phyloP scores from a whole-genome alignment of 257 asterid genomes.

The Plectranthus barbatus region DNA sequence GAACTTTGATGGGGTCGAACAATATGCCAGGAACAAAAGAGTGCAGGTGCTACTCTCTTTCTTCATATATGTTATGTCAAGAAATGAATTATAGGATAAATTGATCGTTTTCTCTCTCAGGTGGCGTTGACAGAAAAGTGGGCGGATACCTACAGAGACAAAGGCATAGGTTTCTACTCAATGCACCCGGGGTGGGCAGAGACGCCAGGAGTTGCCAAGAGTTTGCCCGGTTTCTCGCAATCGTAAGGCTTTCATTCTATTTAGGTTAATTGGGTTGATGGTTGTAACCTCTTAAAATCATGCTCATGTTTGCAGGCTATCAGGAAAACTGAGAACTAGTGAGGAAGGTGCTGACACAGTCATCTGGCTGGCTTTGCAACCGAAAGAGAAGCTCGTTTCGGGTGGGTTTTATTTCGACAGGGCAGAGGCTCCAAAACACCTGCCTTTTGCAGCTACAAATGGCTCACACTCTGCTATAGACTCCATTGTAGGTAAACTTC shows the following conservation, averaged over 20 bases:
- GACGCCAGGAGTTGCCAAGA: constrained; percentile 88
- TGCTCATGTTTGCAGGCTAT: constrained; percentile 32
- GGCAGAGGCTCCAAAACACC: constrained; percentile 74
- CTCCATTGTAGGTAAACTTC: constrained; percentile 41
- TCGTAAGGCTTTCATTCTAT: constrained; percentile 30
- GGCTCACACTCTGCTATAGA: constrained; percentile 56
- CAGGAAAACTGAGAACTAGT: constrained; percentile 75
- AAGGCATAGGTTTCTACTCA: constrained; percentile 70
- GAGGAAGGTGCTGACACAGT: constrained; percentile 86
- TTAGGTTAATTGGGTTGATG: neutral
- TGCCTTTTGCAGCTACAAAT: constrained; percentile 55
- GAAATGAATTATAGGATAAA: too few species aligned
- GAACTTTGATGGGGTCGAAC: constrained; percentile 67
- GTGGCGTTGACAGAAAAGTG: constrained; percentile 88
- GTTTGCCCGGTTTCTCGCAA: constrained; percentile 59
- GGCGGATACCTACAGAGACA: constrained; percentile 59
- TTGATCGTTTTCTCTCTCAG: constrained; percentile 33
- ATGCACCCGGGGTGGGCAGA: constrained; percentile 99
- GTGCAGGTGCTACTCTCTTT: constrained; percentile 50
- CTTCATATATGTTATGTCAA: too few species aligned
- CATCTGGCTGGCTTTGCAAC: constrained; percentile 80
- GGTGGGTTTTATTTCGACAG: constrained; percentile 79
- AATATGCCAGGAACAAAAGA: constrained; percentile 89
- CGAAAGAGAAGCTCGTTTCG: constrained; percentile 60
- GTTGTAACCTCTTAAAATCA: neutral